Conservation (phyloP, 495 filamentous ascomycete species). For the Trichoderma erinaceum region DNA sequence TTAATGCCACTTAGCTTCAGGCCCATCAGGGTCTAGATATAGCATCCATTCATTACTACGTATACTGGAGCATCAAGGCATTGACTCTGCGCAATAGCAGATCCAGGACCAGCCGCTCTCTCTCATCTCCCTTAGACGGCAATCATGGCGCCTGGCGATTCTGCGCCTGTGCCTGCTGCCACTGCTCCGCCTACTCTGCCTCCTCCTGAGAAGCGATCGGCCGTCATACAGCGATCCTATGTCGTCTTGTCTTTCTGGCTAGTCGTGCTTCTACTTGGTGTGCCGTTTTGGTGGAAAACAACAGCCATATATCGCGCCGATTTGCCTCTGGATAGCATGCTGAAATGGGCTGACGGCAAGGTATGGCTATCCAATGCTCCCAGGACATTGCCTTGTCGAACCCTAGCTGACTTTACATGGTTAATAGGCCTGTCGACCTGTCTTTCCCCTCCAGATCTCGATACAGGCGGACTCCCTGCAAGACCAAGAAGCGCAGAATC, state of each 20-base stretch:
- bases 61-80: background rate
- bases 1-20: conserved; percentile 4
- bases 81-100: background rate
- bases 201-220: conserved; percentile 67
- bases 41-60: no score
- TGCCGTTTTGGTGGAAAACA: conserved; percentile 97
- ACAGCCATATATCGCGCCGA: conserved; percentile 87
- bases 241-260: conserved; percentile 90
- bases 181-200: conserved; percentile 32
- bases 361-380: conserved; percentile 39
- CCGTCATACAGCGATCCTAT: conserved; percentile 57
- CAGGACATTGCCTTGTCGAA: conserved; percentile 13
- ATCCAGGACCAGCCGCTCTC: background rate
- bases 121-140: background rate
- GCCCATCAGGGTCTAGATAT: background rate
- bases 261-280: conserved; percentile 73
- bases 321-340: conserved; percentile 80
- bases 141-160: conserved; percentile 9
- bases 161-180: conserved; percentile 6
- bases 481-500: conserved; percentile 63
- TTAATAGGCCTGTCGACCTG: conserved; percentile 71
- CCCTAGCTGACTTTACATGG: background rate
- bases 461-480: conserved; percentile 65
- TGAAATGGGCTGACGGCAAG: conserved; percentile 88
- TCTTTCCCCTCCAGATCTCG: conserved; percentile 78